Percentiles rank a stretch among this genome's conserved stretches.
phyloP scores from a whole-genome alignment of 2,329 filamentous ascomycete genomes.

The Phyllosticta citribraziliensis region DNA sequence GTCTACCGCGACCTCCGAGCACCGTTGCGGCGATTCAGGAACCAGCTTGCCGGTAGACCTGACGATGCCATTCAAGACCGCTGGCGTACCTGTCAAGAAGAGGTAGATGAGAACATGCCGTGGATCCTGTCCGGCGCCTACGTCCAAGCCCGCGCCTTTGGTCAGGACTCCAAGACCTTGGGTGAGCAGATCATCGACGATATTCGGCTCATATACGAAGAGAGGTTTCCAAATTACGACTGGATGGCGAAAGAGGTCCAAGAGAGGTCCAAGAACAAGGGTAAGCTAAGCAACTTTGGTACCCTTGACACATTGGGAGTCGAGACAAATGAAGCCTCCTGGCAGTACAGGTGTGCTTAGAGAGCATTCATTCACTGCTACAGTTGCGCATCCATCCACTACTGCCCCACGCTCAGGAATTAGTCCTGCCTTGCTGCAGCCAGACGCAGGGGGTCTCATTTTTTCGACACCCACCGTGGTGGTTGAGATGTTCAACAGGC shows the following conservation, averaged over 20 bases:
- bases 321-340: too few species aligned
- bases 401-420: too few species aligned
- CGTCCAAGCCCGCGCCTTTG: constrained; percentile 54
- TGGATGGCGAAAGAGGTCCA: constrained; percentile 59
- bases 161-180: constrained; percentile 54
- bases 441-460: too few species aligned
- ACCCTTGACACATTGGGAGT: too few species aligned
- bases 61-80: constrained; percentile 35
- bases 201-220: constrained; percentile 57
- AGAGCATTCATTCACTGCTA: too few species aligned
- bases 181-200: constrained; percentile 61
- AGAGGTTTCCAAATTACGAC: constrained; percentile 46
- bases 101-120: constrained; percentile 48
- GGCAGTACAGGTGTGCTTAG: too few species aligned
- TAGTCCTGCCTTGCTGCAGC: too few species aligned
- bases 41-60: not conserved
- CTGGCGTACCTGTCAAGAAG: constrained; percentile 54
- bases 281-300: not conserved
- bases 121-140: constrained; percentile 66
- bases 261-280: constrained; percentile 50
- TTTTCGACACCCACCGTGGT: too few species aligned
- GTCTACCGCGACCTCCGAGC: constrained; percentile 52
- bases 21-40: constrained; percentile 39
- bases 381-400: too few species aligned
- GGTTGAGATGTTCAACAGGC: not conserved